Evolutionary conservation across 768 basidiomycete genomes (phyloP).

Genomic region (Tricholoma sp.): DNA sequence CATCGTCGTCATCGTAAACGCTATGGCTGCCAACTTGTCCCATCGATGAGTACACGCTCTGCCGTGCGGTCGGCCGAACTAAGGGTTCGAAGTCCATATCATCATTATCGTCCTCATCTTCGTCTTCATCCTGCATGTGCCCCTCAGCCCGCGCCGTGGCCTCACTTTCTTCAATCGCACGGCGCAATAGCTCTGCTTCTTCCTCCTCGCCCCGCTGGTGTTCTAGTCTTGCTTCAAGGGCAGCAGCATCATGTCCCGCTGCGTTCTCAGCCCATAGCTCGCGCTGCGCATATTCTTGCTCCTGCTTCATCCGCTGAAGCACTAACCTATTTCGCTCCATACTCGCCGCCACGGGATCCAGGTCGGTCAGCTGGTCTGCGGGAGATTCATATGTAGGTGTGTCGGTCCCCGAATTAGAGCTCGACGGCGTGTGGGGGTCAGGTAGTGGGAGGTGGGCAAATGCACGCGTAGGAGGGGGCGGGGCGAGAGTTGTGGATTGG

Average conservation of each 20-base stretch:
- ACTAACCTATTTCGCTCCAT: slow-evolving; percentile 57
- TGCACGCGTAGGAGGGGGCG: slow-evolving; percentile 23
- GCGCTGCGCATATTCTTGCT: slow-evolving; percentile 64
- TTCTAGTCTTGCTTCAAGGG: slow-evolving; percentile 26
- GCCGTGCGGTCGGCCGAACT: background rate
- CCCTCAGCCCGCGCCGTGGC: slow-evolving; percentile 32
- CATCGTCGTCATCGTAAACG: slow-evolving; percentile 84
- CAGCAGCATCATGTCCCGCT: slow-evolving; percentile 24
- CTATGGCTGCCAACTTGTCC: slow-evolving; percentile 24
- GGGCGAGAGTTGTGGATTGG: slow-evolving; percentile 13
- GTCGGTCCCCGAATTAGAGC: slow-evolving; percentile 13
- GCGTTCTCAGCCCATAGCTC: slow-evolving; percentile 45
- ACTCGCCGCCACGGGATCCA: slow-evolving; percentile 62
- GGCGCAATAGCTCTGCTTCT: slow-evolving; percentile 54
- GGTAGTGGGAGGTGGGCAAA: slow-evolving; percentile 19
- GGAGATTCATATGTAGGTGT: slow-evolving; percentile 11
- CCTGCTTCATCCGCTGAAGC: slow-evolving; percentile 56
- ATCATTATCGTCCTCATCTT: slow-evolving; percentile 18
- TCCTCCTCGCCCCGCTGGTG: slow-evolving; percentile 36
- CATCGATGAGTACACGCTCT: background rate
- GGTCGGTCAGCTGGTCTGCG: slow-evolving; percentile 19
- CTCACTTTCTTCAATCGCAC: slow-evolving; percentile 59
- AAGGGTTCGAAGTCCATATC: slow-evolving; percentile 16
- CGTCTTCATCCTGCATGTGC: slow-evolving; percentile 12
- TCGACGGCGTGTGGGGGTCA: slow-evolving; percentile 12